Evolutionary conservation across 768 basidiomycete genomes (phyloP), one percentile per base, ranked within the genome.

Genomic region (Tylopilus plumbeoviolaceoides): DNA sequence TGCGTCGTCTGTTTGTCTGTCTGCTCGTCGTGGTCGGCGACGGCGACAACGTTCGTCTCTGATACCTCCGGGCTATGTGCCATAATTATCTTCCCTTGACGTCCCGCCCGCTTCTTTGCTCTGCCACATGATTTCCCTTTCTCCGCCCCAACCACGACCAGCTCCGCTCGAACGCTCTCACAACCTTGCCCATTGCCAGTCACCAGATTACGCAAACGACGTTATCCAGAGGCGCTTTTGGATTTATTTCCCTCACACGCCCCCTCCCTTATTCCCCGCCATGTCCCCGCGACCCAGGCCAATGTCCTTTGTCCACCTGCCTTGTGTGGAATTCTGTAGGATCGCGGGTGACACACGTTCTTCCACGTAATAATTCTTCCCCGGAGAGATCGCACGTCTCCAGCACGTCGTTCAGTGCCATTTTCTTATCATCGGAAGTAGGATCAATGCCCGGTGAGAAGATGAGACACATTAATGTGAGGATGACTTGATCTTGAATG

Each of bases 141-240:
- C 68, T 69, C 68, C 68, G 68, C 59, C 68, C 61, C 61, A 69
- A 69, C 65, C 63, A 60, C 48, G 31, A 47, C 55, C 56, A 68
- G 67, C 68, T 69, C 68, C 68, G 68, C 68, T 71, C 69, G 51
- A 70, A 70, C 67, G 45, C 42, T 21, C 39, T 21, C 39, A 36
- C n/a, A n/a, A n/a, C n/a, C n/a, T n/a, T n/a, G n/a, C n/a, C n/a
- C n/a, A n/a, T n/a, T n/a, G n/a, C n/a, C n/a, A n/a, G n/a, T n/a
- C n/a, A n/a, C n/a, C n/a, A n/a, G n/a, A n/a, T n/a, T n/a, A n/a
- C n/a, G n/a, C n/a, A n/a, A n/a, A n/a, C n/a, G n/a, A n/a, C n/a
- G n/a, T n/a, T n/a, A n/a, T n/a, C n/a, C n/a, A n/a, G n/a, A n/a
- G n/a, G n/a, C n/a, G n/a, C n/a, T n/a, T n/a, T n/a, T n/a, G n/a